Evolutionary conservation across 345 rosid genomes (phyloP).

Genomic region (Gossypium bickii): DNA sequence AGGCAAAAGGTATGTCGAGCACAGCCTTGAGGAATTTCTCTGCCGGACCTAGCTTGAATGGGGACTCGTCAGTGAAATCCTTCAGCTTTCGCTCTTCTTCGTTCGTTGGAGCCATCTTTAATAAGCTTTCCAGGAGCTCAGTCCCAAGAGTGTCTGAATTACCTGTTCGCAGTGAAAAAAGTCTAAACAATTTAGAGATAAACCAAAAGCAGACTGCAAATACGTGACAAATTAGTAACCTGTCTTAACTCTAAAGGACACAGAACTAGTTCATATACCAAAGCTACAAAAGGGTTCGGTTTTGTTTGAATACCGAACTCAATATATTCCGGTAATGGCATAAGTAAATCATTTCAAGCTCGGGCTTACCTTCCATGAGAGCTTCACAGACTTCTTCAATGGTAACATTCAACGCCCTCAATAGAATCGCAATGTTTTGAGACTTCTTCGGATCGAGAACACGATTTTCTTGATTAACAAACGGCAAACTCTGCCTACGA

Average conservation of each 20-base stretch:
- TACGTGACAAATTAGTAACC: not conserved
- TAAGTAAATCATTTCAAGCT: not conserved
- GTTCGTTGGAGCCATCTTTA: slow-evolving; percentile 91
- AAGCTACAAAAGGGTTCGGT: too few species aligned
- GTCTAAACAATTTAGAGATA: not conserved
- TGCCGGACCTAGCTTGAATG: slow-evolving; percentile 80
- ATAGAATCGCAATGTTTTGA: slow-evolving; percentile 83
- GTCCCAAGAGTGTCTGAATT: slow-evolving; percentile 80
- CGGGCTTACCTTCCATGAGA: slow-evolving; percentile 67
- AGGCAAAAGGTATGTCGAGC: slow-evolving; percentile 83
- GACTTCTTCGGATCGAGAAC: slow-evolving; percentile 90
- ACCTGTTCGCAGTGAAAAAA: slow-evolving; percentile 38
- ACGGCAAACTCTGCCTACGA: slow-evolving; percentile 27
- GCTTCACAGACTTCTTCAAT: slow-evolving; percentile 92
- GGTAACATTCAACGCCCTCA: slow-evolving; percentile 91
- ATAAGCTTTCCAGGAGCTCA: slow-evolving; percentile 83
- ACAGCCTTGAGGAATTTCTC: slow-evolving; percentile 87
- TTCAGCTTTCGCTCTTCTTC: slow-evolving; percentile 80
- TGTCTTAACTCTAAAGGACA: not conserved
- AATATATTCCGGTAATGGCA: not conserved
- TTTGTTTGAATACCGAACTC: not conserved
- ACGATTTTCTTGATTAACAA: slow-evolving; percentile 50
- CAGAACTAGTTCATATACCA: too few species aligned
- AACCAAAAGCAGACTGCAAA: not conserved
- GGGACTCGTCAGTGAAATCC: slow-evolving; percentile 74